phyloP scores from a whole-genome alignment of 2,329 filamentous ascomycete genomes.

The Rugonectria rugulosa region DNA sequence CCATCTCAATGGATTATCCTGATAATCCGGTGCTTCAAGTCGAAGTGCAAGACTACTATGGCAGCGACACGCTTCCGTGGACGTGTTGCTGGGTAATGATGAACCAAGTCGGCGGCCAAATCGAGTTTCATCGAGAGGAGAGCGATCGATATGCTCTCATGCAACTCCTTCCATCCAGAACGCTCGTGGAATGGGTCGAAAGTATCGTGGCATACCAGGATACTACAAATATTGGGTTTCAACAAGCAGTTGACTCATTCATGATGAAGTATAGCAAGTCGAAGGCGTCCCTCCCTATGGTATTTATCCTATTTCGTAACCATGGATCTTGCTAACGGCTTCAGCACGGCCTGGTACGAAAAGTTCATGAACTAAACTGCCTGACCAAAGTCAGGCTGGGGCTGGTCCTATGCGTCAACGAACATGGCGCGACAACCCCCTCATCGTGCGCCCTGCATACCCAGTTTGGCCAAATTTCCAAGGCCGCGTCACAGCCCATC shows the following conservation, averaged over 20 bases:
- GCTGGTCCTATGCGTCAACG: constrained; percentile 36
- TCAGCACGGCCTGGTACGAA: constrained; percentile 35
- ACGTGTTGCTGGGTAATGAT: constrained; percentile 41
- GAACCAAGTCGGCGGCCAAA: constrained; percentile 36
- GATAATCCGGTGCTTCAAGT: constrained; percentile 36
- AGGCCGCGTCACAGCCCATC: constrained; percentile 36
- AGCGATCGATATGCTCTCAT: constrained; percentile 38
- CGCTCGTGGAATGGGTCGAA: constrained; percentile 37
- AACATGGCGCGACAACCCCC: constrained; percentile 32
- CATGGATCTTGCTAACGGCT: constrained; percentile 5
- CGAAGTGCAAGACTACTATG: constrained; percentile 38
- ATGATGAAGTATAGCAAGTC: constrained; percentile 38
- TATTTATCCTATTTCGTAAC: constrained; percentile 11
- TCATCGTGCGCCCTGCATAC: constrained; percentile 40
- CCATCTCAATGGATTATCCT: constrained; percentile 37
- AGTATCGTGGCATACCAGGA: constrained; percentile 35
- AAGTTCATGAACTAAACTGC: constrained; percentile 39
- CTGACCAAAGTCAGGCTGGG: constrained; percentile 38
- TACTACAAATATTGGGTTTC: constrained; percentile 35
- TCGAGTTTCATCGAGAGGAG: constrained; percentile 37
- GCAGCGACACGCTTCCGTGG: constrained; percentile 33
- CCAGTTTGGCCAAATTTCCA: constrained; percentile 40
- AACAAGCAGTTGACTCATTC: constrained; percentile 39
- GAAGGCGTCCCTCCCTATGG: constrained; percentile 32
- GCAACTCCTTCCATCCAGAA: constrained; percentile 31